Percentiles rank a stretch among this genome's conserved stretches.
Conservation (phyloP, 768 basidiomycete genomes). For the Lactarius indigo region DNA sequence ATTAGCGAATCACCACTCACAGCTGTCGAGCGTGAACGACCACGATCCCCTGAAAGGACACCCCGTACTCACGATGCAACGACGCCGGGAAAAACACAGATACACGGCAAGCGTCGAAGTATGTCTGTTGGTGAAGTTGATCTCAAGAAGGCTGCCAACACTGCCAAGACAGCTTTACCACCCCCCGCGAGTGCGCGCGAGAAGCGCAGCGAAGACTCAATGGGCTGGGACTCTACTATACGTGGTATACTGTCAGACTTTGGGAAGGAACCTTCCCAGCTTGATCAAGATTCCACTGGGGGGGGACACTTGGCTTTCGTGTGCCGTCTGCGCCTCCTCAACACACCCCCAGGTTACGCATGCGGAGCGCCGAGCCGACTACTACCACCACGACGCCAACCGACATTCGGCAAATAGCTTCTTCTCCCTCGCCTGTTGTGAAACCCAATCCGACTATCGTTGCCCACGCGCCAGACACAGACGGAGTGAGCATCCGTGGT, state of each 20-base stretch:
- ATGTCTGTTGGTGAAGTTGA: constrained; percentile 33
- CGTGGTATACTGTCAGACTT: constrained; percentile 69
- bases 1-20: constrained; percentile 56
- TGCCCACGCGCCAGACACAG: constrained; percentile 20
- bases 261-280: constrained; percentile 63
- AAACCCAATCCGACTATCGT: constrained; percentile 19
- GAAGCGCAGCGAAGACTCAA: constrained; percentile 34
- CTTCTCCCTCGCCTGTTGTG: constrained; percentile 11
- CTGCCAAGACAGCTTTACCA: constrained; percentile 37
- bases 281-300: constrained; percentile 49
- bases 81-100: not conserved
- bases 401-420: not conserved
- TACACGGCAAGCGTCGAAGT: constrained; percentile 31
- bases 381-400: not conserved
- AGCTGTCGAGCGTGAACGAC: constrained; percentile 47
- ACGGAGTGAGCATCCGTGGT: not conserved
- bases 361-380: constrained; percentile 27
- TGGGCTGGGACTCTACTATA: constrained; percentile 46
- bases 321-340: constrained; percentile 58
- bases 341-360: constrained; percentile 23
- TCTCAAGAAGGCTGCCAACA: constrained; percentile 39
- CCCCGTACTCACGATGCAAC: constrained; percentile 21
- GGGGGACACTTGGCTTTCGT: constrained; percentile 53
- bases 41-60: constrained; percentile 29
- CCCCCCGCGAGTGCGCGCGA: constrained; percentile 38